Base-by-base conservation (phyloP, 2,329 filamentous ascomycete species). In the Talaromyces verruculosus region DNA sequence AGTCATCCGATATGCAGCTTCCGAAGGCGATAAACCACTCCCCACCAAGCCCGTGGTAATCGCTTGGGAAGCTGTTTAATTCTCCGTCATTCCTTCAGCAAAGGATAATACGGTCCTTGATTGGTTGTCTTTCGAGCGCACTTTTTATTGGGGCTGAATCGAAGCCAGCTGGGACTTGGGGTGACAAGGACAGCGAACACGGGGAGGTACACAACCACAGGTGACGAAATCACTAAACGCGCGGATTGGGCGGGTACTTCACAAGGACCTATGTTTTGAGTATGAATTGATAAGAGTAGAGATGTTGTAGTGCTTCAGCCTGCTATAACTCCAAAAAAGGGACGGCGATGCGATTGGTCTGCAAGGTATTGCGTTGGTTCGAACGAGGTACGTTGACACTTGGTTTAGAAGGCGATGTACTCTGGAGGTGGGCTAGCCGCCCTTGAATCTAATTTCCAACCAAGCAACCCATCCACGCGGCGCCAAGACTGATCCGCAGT, bases 1-100 rank as follows among this genome's bases (percentile, higher is more conserved):
- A 67, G 71, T 70, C 77, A 77, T 76, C 73, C 76, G 75, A 74
- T 72, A 77, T 77, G 67, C 71, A 75, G 71, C 67, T 62, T 58
- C 65, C 63, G 67, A 47, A 65, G 68, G 68, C 73, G 68, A 72
- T 72, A 72, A 70, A 69, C 71, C 69, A 69, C 68, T 67, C 66
- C 65, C 63, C 55, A 64, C 61, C 41, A 63, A 67, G 51, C 51
- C 49, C 22, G 71, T 45, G 59, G 65, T 64, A 64, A 67, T 68
- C 53, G 59, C 66, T 70, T 63, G 61, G 49, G 39, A 53, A 61
- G 61, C 55, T 41, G 43, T 51, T 33, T 58, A 57, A 45, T 51
- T 47, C 51, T 65, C 39, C 64, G 25, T 62, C 65, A 68, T 68
- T 67, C 63, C 67, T 60, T 61, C 25, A 35, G 37, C 28, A 4